Conservation (phyloP, 2,329 filamentous ascomycete genomes). For the Onygenales sp. region DNA sequence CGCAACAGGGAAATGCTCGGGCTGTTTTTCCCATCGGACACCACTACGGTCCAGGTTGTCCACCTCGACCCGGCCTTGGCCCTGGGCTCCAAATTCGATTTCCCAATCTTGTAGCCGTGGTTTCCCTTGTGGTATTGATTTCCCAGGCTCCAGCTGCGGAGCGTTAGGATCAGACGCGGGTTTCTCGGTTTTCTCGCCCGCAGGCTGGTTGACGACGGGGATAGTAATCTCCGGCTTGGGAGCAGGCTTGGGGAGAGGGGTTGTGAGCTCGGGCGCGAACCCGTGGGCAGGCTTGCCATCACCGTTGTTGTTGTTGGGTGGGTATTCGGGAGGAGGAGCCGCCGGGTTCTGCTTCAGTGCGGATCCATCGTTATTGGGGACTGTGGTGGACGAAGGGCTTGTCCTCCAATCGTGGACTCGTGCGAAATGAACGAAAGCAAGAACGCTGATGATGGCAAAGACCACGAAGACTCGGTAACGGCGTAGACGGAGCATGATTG, state of each 20-base stretch:
- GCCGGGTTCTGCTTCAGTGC: not conserved
- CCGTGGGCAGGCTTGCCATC: not conserved
- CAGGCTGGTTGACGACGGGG: not conserved
- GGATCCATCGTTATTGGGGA: not conserved
- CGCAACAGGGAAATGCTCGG: slow-evolving; percentile 69
- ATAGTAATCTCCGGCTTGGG: too few species aligned
- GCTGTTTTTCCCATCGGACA: slow-evolving; percentile 63
- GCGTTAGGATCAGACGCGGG: not conserved
- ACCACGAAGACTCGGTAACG: slow-evolving; percentile 39
- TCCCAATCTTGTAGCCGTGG: not conserved
- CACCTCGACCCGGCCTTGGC: slow-evolving; percentile 25
- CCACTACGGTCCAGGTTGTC: slow-evolving; percentile 18
- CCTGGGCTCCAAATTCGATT: slow-evolving; percentile 21
- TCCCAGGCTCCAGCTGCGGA: not conserved
- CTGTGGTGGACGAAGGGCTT: slow-evolving; percentile 3
- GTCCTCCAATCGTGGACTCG: slow-evolving; percentile 31
- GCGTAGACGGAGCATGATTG: slow-evolving; percentile 38
- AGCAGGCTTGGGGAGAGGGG: too few species aligned
- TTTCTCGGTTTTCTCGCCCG: not conserved
- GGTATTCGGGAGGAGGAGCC: not conserved
- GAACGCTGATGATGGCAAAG: slow-evolving; percentile 33
- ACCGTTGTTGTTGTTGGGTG: not conserved
- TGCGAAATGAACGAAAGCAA: slow-evolving; percentile 43
- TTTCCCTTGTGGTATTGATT: not conserved
- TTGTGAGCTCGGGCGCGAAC: slow-evolving; percentile 1